Evolutionary conservation across 2,329 filamentous ascomycete species (phyloP), one percentile per base, ranked within the genome.

Genomic region (Zymoseptoria passerinii): DNA sequence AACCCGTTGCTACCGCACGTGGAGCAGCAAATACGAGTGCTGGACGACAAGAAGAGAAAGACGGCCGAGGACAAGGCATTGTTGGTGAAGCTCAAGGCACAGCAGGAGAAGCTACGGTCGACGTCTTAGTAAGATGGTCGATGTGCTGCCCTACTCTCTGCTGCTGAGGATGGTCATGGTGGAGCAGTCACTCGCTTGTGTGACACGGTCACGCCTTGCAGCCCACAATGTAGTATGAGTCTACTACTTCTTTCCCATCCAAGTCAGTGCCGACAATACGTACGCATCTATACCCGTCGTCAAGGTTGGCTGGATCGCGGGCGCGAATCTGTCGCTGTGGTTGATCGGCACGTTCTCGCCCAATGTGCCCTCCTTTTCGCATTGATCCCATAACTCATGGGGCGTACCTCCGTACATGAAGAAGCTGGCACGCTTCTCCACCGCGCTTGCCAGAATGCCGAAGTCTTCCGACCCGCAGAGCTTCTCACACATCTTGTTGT

Each of bases 301-400:
- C 73, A 87, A 68, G 0, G 83, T 86, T 7, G 83, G 83, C 67
- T 81, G 77, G 23, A 86, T 76, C 0, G 77, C 78, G 4, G 83
- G 83, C 29, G 80, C 79, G 71, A 86, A 87, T 56, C 77, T 75
- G 0, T 81, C 77, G 59, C 77, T 81, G 66, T 87, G 84, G 63
- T 86, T 86, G 0, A 78, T 78, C 0, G 84, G 80, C 10, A 85
- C 76, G 55, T 78, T 79, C 59, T 72, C 71, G 61, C 76, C 72
- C 60, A 75, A 68, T 58, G 62, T 73, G 0, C 78, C 78, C 50
- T 78, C 76, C 56, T 68, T 72, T 66, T 77, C 72, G 13, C 73
- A 74, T 60, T 74, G 69, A 68, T 84, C 80, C 76, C 78, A 85
- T 4, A 76, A 53, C 54, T 74, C 74, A 0, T 71, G 69, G 58